Percentiles rank a stretch among this genome's conserved stretches.
Evolutionary conservation across 139 green algal genomes (phyloP).

Genomic region (Dunaliella primolecta): DNA sequence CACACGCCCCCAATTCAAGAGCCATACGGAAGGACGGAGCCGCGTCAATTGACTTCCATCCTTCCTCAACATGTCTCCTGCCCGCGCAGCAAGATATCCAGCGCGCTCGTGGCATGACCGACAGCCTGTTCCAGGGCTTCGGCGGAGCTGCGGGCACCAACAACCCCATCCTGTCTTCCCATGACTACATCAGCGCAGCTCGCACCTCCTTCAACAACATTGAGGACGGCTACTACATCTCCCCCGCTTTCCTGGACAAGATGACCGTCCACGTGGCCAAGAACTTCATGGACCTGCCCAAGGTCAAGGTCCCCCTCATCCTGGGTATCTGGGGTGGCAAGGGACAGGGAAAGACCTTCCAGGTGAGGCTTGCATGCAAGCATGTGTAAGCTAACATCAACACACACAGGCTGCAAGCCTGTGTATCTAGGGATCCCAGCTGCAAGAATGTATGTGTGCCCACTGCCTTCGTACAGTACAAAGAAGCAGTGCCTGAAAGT

Average conservation of each 20-base stretch:
- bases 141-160: slow-evolving; percentile 74
- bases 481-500: no score
- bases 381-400: no score
- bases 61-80: background rate
- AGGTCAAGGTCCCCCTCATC: slow-evolving; percentile 94
- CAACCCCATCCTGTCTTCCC: slow-evolving; percentile 83
- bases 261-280: slow-evolving; percentile 94
- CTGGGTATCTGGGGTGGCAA: slow-evolving; percentile 99
- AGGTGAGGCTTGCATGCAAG: slow-evolving; percentile 20
- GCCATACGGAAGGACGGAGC: no score
- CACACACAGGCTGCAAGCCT: no score
- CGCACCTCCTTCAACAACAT: slow-evolving; percentile 78
- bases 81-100: slow-evolving; percentile 96
- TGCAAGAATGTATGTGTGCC: background rate
- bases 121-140: slow-evolving; percentile 84
- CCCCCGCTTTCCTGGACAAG: slow-evolving; percentile 96
- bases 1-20: no score
- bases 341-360: slow-evolving; percentile 97
- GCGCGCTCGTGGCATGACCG: slow-evolving; percentile 89
- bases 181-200: slow-evolving; percentile 85
- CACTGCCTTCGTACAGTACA: no score
- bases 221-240: slow-evolving; percentile 97
- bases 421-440: no score
- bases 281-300: slow-evolving; percentile 95
- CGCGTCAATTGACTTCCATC: no score